A percentile compares a stretch with the other conserved stretches of the same genome.
phyloP scores from a whole-genome alignment of 2,329 filamentous ascomycete species.

The Mollisiaceae sp. region DNA sequence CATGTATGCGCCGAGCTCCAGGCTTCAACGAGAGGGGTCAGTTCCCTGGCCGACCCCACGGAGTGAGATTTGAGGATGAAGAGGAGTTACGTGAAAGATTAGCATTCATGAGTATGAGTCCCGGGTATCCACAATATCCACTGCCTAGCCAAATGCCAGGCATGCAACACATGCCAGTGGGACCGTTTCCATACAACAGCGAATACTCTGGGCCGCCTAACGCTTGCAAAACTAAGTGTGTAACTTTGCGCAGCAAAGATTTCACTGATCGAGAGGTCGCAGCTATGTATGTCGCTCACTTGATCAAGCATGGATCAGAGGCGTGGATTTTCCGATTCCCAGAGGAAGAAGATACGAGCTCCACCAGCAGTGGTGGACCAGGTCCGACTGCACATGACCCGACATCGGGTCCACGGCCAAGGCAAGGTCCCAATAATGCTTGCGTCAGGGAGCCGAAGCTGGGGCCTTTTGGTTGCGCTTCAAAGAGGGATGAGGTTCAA shows the following conservation, averaged over 20 bases:
- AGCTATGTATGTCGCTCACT: conserved; percentile 2
- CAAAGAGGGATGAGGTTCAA: neutral
- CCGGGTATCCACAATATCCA: neutral
- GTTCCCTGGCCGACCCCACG: neutral
- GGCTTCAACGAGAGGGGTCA: neutral
- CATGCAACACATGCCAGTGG: neutral
- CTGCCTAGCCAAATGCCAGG: neutral
- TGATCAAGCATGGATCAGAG: neutral
- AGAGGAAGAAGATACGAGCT: neutral
- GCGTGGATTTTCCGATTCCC: neutral
- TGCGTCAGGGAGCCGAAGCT: neutral
- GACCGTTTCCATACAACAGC: neutral
- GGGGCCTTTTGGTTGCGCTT: neutral
- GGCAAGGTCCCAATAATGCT: neutral
- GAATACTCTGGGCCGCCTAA: neutral
- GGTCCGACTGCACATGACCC: neutral
- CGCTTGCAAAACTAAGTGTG: neutral
- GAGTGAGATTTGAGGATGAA: neutral
- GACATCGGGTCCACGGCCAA: neutral
- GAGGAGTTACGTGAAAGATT: neutral
- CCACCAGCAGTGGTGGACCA: neutral
- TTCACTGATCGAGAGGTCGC: neutral
- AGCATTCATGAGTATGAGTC: neutral
- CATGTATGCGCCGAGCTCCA: neutral
- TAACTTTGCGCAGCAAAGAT: neutral